Percentiles rank a stretch among this genome's conserved stretches.
Evolutionary conservation across 352 stramenopile genomes (phyloP).

Genomic region (Phytophthora boehmeriae): DNA sequence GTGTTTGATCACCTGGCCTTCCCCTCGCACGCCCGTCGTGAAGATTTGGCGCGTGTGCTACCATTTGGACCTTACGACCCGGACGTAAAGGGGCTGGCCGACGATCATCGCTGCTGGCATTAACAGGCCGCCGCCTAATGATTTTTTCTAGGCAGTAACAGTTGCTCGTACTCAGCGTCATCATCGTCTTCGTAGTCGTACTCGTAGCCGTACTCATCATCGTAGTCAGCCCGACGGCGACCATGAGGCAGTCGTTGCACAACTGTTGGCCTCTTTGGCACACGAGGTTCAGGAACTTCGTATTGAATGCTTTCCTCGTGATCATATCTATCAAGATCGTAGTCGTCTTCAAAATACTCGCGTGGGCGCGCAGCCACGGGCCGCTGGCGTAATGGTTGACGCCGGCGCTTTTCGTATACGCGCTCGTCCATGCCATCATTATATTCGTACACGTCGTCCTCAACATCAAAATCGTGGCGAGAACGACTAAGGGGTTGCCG

Average conservation of each 20-base stretch:
- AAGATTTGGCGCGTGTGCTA: conserved; percentile 11
- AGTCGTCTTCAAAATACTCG: conserved; percentile 27
- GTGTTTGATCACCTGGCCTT: conserved; percentile 8
- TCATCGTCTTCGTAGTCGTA: conserved; percentile 12
- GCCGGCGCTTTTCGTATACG: conserved; percentile 11
- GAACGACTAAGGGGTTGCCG: conserved; percentile 11
- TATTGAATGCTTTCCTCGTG: conserved; percentile 12
- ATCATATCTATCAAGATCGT: conserved; percentile 13
- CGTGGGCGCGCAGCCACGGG: conserved; percentile 11
- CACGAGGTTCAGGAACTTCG: conserved; percentile 8
- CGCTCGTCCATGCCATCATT: conserved; percentile 11
- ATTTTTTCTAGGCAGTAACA: conserved; percentile 13
- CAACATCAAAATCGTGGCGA: conserved; percentile 17
- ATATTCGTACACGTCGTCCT: conserved; percentile 22
- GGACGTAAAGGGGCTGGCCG: conserved; percentile 1
- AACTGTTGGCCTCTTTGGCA: conserved; percentile 10
- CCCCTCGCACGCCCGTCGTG: conserved; percentile 11
- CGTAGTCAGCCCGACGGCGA: conserved; percentile 13
- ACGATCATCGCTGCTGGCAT: not conserved
- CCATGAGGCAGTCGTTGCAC: conserved; percentile 18
- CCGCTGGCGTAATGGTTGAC: conserved; percentile 12
- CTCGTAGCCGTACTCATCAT: conserved; percentile 19
- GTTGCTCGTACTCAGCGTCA: conserved; percentile 17
- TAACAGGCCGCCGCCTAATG: conserved; percentile 20
- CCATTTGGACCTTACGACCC: conserved; percentile 38